Conservation (phyloP, 2,329 filamentous ascomycete species). For the Fusarium tuaranense region DNA sequence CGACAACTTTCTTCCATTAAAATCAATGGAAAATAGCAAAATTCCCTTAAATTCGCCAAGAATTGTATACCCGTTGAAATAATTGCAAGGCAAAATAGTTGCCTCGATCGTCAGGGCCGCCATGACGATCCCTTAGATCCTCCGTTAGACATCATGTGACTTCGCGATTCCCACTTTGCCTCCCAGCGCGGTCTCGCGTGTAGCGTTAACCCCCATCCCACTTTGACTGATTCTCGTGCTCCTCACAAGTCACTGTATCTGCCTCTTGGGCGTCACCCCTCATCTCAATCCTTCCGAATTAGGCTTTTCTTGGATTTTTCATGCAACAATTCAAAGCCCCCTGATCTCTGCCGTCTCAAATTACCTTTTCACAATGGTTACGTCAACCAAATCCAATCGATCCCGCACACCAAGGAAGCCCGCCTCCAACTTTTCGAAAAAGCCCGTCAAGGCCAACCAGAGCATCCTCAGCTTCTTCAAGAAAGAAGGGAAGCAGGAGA, state of each 20-base stretch:
- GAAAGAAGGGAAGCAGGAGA: constrained; percentile 71
- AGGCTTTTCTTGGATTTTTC: not conserved
- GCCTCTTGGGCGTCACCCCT: not conserved
- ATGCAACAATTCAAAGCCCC: not conserved
- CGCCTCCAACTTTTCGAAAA: constrained; percentile 45
- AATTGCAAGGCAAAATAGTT: not conserved
- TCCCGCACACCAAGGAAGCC: constrained; percentile 50
- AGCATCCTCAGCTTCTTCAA: constrained; percentile 83
- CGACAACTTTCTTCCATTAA: not conserved
- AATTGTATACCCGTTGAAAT: not conserved
- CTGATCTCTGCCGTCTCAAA: not conserved
- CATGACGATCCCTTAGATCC: not conserved
- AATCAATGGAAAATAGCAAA: not conserved
- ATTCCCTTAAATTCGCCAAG: not conserved
- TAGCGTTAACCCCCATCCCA: constrained; percentile 34
- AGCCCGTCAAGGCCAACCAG: constrained; percentile 62
- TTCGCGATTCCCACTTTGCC: constrained; percentile 43
- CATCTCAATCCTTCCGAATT: not conserved
- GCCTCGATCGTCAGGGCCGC: not conserved
- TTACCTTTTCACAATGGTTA: constrained; percentile 46
- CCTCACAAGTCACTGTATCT: not conserved
- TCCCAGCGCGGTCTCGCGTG: constrained; percentile 37
- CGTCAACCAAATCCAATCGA: constrained; percentile 49
- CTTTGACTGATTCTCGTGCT: constrained; percentile 3
- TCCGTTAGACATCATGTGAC: constrained; percentile 45